Conservation (phyloP, 345 rosid genomes). For the Euphorbia peplus region DNA sequence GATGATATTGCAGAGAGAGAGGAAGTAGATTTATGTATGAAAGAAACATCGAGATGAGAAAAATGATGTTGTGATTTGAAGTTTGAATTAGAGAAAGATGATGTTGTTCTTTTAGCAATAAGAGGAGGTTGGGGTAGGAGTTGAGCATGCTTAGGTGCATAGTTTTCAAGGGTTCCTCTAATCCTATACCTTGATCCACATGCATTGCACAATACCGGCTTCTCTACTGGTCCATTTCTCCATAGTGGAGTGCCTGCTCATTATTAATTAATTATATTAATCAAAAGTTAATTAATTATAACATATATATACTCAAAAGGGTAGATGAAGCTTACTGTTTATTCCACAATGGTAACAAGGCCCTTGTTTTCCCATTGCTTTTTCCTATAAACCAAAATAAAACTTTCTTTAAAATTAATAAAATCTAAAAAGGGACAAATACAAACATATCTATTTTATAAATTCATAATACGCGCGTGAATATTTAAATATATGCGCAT, state of each 20-base stretch:
- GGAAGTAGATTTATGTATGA: not conserved
- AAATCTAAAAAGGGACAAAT: not conserved
- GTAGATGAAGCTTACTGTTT: conserved; percentile 4
- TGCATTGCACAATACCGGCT: conserved; percentile 72
- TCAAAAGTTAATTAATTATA: not conserved
- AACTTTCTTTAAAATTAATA: not conserved
- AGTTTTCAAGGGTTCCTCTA: conserved; percentile 45
- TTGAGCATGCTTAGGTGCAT: conserved; percentile 47
- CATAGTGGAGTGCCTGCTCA: conserved; percentile 55
- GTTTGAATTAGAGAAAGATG: too few relatives aligned
- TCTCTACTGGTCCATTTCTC: conserved; percentile 62
- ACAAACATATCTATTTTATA: too few relatives aligned
- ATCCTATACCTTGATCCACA: conserved; percentile 68
- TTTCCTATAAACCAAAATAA: too few relatives aligned
- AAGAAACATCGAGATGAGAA: too few relatives aligned
- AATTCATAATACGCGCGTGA: not conserved
- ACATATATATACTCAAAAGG: not conserved
- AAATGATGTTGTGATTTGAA: too few relatives aligned
- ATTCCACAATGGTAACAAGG: conserved; percentile 17
- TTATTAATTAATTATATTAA: too few relatives aligned
- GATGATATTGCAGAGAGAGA: not conserved
- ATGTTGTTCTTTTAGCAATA: conserved; percentile 1
- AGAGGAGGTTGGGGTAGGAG: too few relatives aligned
- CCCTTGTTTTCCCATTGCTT: conserved; percentile 16
- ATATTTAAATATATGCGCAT: not conserved